Evolutionary conservation across 257 asterid genomes (phyloP).

Genomic region (Nyctanthes arbortristis): DNA sequence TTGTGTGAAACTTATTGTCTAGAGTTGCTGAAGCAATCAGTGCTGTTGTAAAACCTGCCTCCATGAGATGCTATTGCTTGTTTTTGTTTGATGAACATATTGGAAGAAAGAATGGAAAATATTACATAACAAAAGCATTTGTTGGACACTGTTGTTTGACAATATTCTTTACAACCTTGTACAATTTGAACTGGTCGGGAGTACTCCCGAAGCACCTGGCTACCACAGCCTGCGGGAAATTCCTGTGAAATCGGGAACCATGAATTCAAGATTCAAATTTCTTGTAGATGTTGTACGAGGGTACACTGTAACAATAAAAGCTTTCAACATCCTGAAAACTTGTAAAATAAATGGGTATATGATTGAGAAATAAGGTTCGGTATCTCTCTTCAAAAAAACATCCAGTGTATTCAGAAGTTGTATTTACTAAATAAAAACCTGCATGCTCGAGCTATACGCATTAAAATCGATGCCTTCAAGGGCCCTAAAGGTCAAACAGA

Average conservation of each 20-base stretch:
- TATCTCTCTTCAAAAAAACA: background rate
- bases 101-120: background rate
- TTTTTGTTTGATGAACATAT: background rate
- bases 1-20: background rate
- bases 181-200: no score
- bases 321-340: background rate
- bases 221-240: no score
- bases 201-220: no score
- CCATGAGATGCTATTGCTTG: background rate
- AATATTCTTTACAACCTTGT: no score
- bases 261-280: no score
- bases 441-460: background rate
- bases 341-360: background rate
- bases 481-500: background rate
- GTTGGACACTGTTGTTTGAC: no score
- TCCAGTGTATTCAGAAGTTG: background rate
- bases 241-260: no score
- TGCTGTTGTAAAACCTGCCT: background rate
- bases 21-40: conserved; percentile 9
- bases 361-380: background rate
- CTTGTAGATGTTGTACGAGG: no score
- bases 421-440: background rate
- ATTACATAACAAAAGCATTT: background rate
- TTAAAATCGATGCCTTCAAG: background rate
- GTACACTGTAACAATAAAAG: no score